These are phyloP conservation scores for Juglanconis sp. DNA, from an alignment of 2,329 filamentous ascomycete species.

Conservation along the genomic window DNA sequence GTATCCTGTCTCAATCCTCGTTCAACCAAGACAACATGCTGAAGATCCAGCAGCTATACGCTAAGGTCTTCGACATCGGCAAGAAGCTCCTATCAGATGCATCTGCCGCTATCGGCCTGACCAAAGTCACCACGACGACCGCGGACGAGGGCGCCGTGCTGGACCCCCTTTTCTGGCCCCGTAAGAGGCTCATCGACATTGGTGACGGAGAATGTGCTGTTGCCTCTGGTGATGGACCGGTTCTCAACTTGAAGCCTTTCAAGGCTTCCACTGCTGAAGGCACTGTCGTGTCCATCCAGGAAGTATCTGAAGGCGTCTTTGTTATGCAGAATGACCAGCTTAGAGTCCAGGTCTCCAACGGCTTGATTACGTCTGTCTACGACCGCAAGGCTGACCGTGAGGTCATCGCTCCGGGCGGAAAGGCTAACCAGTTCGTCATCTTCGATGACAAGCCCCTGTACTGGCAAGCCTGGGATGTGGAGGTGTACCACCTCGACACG, in stretches of 20 bases:
- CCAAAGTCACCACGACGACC: conserved; percentile 37
- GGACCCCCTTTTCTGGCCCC: conserved; percentile 85
- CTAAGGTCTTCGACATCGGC: conserved; percentile 74
- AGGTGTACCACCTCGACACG: conserved; percentile 90
- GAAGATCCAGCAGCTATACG: conserved; percentile 60
- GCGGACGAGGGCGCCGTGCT: conserved; percentile 59
- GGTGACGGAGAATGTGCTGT: conserved; percentile 51
- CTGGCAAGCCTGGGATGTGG: conserved; percentile 98
- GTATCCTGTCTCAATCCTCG: not conserved
- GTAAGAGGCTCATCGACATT: conserved; percentile 69
- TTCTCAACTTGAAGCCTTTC: conserved; percentile 50
- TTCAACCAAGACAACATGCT: conserved; percentile 23
- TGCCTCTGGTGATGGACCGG: conserved; percentile 53
- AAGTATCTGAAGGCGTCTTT: conserved; percentile 61
- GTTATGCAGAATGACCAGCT: conserved; percentile 77
- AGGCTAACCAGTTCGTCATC: conserved; percentile 87
- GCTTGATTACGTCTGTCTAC: conserved; percentile 79
- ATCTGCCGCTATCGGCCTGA: conserved; percentile 63
- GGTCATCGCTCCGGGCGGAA: conserved; percentile 67
- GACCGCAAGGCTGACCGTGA: conserved; percentile 74
- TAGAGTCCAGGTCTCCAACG: conserved; percentile 67
- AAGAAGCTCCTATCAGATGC: conserved; percentile 69
- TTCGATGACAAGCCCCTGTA: conserved; percentile 97
- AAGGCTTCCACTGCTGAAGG: conserved; percentile 41
- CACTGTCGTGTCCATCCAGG: conserved; percentile 47